Base-by-base conservation (phyloP, 495 filamentous ascomycete genomes). In the Penicillium macrosclerotiorum region DNA sequence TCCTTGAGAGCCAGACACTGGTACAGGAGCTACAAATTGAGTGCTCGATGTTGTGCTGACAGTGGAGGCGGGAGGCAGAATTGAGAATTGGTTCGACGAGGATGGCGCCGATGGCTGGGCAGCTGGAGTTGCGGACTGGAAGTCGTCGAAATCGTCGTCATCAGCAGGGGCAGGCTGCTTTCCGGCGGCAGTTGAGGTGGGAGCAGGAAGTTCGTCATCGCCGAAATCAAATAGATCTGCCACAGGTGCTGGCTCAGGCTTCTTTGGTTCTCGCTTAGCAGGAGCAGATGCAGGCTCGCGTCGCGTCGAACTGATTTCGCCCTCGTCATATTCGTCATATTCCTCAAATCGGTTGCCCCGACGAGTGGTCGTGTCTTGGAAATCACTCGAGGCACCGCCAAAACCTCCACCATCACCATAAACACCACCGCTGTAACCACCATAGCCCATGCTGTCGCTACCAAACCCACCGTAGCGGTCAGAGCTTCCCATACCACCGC, bases 71-170 rank as follows among this genome's bases (percentile, higher is more conserved):
- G 86, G 68, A 12, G 71, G 64, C 17, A 64, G 59, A 14, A 77
- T 71, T 4, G 67, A 55, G 51, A 78, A 75, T 27, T 67, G 62
- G 42, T 61, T 71, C 38, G 73, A 49, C 13, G 71, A 61, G 33
- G 75, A 57, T 19, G 73, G 53, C 35, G 72, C 52, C 23, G 71
- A 56, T 12, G 55, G 36, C 13, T 57, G 54, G 11, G 43, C 11
- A 17, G 77, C 69, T 13, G 89, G 83, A 4, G 86, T 75, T 12
- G 94, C 93, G n/a, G 90, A 91, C 65, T 95, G 89, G 77, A 97
- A 97, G 62, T 97, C 94, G 61, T 97, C 93, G 54, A 97, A 97
- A 38, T 97, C 94, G 54, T 98, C 93, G 54, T 98, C 92, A 49
- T 94, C 90, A 12, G 55, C 72, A 4, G 46, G 65, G 4, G 71